phyloP scores from a whole-genome alignment of 257 asterid genomes.

The Coffea eugenioides region DNA sequence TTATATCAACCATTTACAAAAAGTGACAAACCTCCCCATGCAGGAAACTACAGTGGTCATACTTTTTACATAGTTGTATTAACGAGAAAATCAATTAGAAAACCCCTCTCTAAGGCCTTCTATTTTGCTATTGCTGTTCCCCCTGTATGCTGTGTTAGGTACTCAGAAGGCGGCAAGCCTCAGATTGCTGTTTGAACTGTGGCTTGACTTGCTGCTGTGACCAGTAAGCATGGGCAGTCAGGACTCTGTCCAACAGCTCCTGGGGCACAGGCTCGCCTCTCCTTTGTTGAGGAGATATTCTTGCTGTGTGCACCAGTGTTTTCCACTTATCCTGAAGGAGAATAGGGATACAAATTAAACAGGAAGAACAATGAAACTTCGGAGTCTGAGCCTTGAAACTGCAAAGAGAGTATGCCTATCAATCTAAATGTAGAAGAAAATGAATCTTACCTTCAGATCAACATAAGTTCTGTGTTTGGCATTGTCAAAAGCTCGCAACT shows the following conservation, averaged over 20 bases:
- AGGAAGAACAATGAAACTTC: not conserved
- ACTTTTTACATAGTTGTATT: slow-evolving; percentile 27
- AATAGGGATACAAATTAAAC: not conserved
- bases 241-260: slow-evolving; percentile 84
- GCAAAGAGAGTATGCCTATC: not conserved
- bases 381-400: not conserved
- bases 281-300: slow-evolving; percentile 95
- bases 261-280: slow-evolving; percentile 99
- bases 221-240: slow-evolving; percentile 94
- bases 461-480: slow-evolving; percentile 94
- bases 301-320: slow-evolving; percentile 95
- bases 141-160: not conserved
- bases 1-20: slow-evolving; percentile 56
- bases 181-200: slow-evolving; percentile 67
- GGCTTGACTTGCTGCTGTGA: slow-evolving; percentile 88
- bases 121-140: not conserved
- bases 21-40: slow-evolving; percentile 26
- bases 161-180: slow-evolving; percentile 60
- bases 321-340: slow-evolving; percentile 90
- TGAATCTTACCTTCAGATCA: slow-evolving; percentile 70
- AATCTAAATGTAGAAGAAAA: not conserved
- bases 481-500: slow-evolving; percentile 83
- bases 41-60: slow-evolving; percentile 16
- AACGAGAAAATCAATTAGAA: slow-evolving; percentile 22
- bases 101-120: slow-evolving; percentile 7